These are phyloP conservation scores for Protomyces pachydermus DNA, from an alignment of 1,139 yeast species.

Conservation along the genomic window DNA sequence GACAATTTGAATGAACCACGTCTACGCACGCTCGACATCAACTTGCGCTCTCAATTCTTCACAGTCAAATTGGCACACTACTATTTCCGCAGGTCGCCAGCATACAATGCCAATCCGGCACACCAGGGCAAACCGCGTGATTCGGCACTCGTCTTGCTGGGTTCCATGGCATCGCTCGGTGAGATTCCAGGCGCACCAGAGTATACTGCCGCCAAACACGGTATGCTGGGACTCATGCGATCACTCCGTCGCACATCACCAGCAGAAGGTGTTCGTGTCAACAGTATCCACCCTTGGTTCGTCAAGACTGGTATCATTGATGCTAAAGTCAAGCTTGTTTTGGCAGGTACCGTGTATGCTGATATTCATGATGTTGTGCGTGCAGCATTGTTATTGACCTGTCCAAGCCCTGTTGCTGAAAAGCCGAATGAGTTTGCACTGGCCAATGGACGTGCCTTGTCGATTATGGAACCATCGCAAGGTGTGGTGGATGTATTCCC, in stretches of 20 bases:
- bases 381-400: conserved; percentile 11
- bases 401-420: background rate
- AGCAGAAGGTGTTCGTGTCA: conserved; percentile 20
- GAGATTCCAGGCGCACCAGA: conserved; percentile 26
- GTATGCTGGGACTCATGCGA: conserved; percentile 25
- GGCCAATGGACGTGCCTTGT: conserved; percentile 17
- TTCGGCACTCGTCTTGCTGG: conserved; percentile 6
- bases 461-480: conserved; percentile 13
- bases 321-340: conserved; percentile 20
- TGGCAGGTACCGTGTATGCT: conserved; percentile 20
- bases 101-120: background rate
- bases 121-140: conserved; percentile 6
- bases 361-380: conserved; percentile 17
- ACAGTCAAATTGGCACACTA: conserved; percentile 22
- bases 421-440: background rate
- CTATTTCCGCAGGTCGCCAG: conserved; percentile 17
- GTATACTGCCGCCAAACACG: conserved; percentile 26
- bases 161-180: conserved; percentile 24
- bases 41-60: conserved; percentile 17
- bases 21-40: conserved; percentile 16
- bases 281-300: conserved; percentile 26
- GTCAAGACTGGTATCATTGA: conserved; percentile 25
- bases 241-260: conserved; percentile 17
- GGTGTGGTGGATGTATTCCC: conserved; percentile 14
- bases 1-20: conserved; percentile 19